Evolutionary conservation across 78 protist genomes (phyloP).

Genomic region (Parvularia atlantis): DNA sequence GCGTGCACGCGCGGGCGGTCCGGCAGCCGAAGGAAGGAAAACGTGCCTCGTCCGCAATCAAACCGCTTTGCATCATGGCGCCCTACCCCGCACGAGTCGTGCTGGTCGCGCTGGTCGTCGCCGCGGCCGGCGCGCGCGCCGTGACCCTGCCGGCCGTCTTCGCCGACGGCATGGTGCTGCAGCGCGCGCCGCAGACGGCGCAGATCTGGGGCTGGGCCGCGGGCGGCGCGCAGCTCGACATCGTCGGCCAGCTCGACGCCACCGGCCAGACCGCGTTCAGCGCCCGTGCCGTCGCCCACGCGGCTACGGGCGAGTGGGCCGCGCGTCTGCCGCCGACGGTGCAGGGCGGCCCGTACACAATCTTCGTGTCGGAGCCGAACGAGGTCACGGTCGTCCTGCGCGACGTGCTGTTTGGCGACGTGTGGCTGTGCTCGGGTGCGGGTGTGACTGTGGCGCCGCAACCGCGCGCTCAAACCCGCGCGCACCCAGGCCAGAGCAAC

Average conservation of each 20-base stretch:
- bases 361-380: not conserved
- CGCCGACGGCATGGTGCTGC: not conserved
- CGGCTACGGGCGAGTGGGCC: not conserved
- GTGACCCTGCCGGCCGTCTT: not conserved
- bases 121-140: not conserved
- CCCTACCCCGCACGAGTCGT: no score
- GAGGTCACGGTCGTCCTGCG: not conserved
- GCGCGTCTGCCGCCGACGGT: not conserved
- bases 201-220: conserved; percentile 8
- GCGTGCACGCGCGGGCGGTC: no score
- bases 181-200: not conserved
- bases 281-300: no score
- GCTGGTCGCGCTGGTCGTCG: no score
- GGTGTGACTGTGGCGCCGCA: not conserved
- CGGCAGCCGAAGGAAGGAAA: no score
- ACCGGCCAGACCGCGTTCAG: no score
- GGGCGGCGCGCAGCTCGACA: no score
- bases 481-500: not conserved
- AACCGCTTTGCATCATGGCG: no score
- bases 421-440: not conserved
- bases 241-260: no score
- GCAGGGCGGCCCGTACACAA: not conserved
- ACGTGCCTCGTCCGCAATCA: no score
- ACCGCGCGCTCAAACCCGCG: no score
- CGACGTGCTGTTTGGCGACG: not conserved